These are phyloP conservation scores for Parastagonospora nodorum DNA, from an alignment of 2,329 filamentous ascomycete species.

Conservation along the genomic window DNA sequence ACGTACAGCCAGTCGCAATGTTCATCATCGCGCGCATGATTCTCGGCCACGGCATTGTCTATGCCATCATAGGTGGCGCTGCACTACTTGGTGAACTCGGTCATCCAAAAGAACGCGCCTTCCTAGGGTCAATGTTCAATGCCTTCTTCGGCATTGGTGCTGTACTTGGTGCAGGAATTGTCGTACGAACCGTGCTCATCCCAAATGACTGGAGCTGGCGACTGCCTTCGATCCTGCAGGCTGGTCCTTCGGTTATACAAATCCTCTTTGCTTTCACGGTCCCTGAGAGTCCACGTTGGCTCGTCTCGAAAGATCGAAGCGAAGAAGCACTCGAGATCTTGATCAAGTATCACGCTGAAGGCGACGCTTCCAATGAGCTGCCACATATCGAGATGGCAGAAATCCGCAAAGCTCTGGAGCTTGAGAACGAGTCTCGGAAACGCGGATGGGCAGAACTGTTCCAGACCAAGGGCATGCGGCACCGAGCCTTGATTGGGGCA, in stretches of 20 bases:
- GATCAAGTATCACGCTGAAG: conserved; percentile 68
- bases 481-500: conserved; percentile 65
- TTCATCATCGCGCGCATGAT: conserved; percentile 66
- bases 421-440: conserved; percentile 59
- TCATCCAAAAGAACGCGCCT: conserved; percentile 70
- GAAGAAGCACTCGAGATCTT: conserved; percentile 67
- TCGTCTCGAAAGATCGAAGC: conserved; percentile 66
- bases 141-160: conserved; percentile 68
- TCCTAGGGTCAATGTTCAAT: conserved; percentile 71
- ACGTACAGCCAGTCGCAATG: conserved; percentile 46
- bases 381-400: conserved; percentile 71
- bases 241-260: conserved; percentile 66
- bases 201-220: conserved; percentile 69
- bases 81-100: conserved; percentile 69
- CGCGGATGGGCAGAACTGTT: conserved; percentile 66
- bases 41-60: conserved; percentile 70
- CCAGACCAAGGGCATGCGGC: conserved; percentile 66
- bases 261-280: conserved; percentile 65
- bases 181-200: conserved; percentile 66
- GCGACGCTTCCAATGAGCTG: conserved; percentile 57
- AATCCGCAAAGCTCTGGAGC: conserved; percentile 66
- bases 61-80: conserved; percentile 67
- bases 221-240: conserved; percentile 68
- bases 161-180: conserved; percentile 63
- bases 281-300: conserved; percentile 70